Evolutionary conservation across 192 early-diverging fungal species (phyloP).

Genomic region (Coemansia guatemalensis): DNA sequence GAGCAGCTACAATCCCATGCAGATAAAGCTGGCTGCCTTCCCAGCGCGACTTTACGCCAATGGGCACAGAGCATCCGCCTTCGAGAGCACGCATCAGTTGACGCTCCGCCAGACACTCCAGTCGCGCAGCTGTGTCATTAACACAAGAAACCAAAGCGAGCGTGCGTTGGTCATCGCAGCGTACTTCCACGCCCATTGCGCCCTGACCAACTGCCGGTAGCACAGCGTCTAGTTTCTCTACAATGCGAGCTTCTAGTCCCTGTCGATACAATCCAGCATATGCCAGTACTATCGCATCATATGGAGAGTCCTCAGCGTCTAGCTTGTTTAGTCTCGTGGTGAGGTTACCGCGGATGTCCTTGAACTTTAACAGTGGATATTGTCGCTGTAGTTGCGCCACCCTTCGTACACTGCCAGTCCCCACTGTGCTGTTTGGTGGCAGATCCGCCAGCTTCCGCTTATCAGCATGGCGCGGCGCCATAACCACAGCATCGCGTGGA

Average conservation of each 20-base stretch:
- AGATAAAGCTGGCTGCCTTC: conserved; percentile 48
- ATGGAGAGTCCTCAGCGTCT: conserved; percentile 63
- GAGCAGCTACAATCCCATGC: conserved; percentile 66
- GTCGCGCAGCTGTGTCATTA: conserved; percentile 61
- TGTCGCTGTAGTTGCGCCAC: conserved; percentile 78
- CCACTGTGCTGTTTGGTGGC: conserved; percentile 74
- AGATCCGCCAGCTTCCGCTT: conserved; percentile 60
- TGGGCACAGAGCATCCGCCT: conserved; percentile 94
- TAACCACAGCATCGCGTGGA: conserved; percentile 84
- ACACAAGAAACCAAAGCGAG: conserved; percentile 54
- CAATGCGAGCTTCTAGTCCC: conserved; percentile 66
- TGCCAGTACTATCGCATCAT: conserved; percentile 80
- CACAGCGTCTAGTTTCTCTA: conserved; percentile 64
- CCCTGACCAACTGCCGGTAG: conserved; percentile 94
- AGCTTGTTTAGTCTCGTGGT: conserved; percentile 88
- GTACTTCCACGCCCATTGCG: conserved; percentile 82
- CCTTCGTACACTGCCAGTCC: conserved; percentile 86
- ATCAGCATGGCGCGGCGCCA: conserved; percentile 40
- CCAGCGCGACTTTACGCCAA: conserved; percentile 76
- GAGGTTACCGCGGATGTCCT: conserved; percentile 79
- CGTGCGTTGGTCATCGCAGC: conserved; percentile 60
- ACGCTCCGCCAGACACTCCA: conserved; percentile 56
- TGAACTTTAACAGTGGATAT: conserved; percentile 76
- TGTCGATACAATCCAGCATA: conserved; percentile 82
- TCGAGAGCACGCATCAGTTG: conserved; percentile 84